Conservation (phyloP, 1,139 yeast genomes). For the Geotrichum reessii region DNA sequence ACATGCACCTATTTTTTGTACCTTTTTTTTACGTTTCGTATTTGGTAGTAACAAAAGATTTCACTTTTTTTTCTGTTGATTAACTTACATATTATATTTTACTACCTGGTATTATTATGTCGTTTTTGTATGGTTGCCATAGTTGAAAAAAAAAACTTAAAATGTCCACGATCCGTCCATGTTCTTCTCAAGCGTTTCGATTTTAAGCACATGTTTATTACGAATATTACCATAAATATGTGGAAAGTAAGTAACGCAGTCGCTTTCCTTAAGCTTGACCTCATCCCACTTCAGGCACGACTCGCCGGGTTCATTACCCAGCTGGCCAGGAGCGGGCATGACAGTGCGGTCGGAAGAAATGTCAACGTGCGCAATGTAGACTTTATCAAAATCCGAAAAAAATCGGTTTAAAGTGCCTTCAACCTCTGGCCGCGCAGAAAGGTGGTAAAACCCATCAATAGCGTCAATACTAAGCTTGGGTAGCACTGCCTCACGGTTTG, state of each 20-base stretch:
- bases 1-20: no score
- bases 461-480: constrained; percentile 30
- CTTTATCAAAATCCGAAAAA: constrained; percentile 23
- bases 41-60: no score
- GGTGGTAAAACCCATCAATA: constrained; percentile 32
- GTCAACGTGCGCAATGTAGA: constrained; percentile 27
- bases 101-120: no score
- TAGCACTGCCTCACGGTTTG: constrained; percentile 24
- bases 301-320: constrained; percentile 27
- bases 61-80: no score
- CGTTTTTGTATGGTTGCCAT: no score
- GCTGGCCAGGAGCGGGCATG: constrained; percentile 24
- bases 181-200: constrained; percentile 21
- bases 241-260: constrained; percentile 23
- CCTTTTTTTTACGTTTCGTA: no score
- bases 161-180: constrained; percentile 11
- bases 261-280: constrained; percentile 25
- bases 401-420: constrained; percentile 27
- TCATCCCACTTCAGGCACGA: constrained; percentile 30
- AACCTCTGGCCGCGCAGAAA: constrained; percentile 28
- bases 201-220: constrained; percentile 27
- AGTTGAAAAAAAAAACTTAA: not conserved
- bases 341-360: constrained; percentile 24
- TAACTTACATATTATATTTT: no score
- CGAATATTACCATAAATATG: constrained; percentile 31